Percentiles rank a stretch among this genome's conserved stretches.
phyloP scores from a whole-genome alignment of 495 filamentous ascomycete species.

The Letharia columbiana region DNA sequence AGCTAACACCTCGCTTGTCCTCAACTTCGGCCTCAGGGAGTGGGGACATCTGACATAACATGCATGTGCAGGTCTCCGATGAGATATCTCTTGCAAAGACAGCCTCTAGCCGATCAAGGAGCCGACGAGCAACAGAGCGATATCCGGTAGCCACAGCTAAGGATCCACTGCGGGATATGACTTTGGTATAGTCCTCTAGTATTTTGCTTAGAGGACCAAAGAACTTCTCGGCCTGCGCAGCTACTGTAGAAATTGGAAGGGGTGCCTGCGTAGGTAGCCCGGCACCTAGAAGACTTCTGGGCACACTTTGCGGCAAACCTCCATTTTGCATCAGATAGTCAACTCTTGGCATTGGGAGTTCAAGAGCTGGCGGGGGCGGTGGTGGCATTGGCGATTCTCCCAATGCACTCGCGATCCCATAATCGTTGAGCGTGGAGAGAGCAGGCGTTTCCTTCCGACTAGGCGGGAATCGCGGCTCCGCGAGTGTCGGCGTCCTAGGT shows the following conservation, averaged over 20 bases:
- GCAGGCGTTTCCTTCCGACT: conserved; percentile 23
- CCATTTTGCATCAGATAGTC: conserved; percentile 87
- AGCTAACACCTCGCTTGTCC: conserved; percentile 66
- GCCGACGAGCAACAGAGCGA: conserved; percentile 78
- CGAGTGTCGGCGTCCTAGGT: conserved; percentile 46
- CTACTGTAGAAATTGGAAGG: conserved; percentile 25
- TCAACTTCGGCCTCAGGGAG: conserved; percentile 41
- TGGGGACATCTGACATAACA: conserved; percentile 57
- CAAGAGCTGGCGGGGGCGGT: conserved; percentile 75
- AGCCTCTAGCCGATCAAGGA: conserved; percentile 87
- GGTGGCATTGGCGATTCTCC: conserved; percentile 50
- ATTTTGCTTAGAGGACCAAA: conserved; percentile 74
- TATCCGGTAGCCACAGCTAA: conserved; percentile 95
- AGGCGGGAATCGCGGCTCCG: conserved; percentile 42
- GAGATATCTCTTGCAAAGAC: conserved; percentile 90
- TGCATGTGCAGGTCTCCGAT: conserved; percentile 66
- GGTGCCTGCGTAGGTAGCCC: conserved; percentile 32
- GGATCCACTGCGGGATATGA: conserved; percentile 75
- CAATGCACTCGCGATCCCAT: conserved; percentile 13
- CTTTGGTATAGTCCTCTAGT: conserved; percentile 74
- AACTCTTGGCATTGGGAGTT: conserved; percentile 64
- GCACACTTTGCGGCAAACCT: conserved; percentile 58
- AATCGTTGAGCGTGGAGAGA: conserved; percentile 16
- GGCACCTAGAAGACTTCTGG: conserved; percentile 54
- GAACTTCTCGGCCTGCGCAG: conserved; percentile 52